phyloP scores from a whole-genome alignment of 352 stramenopile genomes.

The Pythium aristosporum region DNA sequence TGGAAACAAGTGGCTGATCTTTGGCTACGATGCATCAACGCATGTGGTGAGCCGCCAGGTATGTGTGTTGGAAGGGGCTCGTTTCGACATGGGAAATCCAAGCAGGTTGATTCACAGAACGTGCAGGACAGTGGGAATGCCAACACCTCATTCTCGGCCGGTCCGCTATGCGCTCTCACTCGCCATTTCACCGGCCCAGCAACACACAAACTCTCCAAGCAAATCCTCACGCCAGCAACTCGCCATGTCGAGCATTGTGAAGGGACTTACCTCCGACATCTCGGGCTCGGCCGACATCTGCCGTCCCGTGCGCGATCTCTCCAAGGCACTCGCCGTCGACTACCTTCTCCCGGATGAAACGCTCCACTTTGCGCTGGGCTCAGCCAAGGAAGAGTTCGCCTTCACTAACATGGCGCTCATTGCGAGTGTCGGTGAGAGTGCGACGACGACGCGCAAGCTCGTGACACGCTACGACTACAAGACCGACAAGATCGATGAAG shows the following conservation, averaged over 20 bases:
- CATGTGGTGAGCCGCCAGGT: too few species aligned
- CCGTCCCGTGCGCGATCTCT: constrained; percentile 37
- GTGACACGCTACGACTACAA: constrained; percentile 48
- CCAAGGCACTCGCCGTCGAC: constrained; percentile 35
- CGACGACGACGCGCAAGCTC: constrained; percentile 52
- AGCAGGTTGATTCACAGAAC: too few species aligned
- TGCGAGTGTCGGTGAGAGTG: constrained; percentile 34
- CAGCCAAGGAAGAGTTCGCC: constrained; percentile 56
- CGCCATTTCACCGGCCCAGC: neutral
- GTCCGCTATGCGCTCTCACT: neutral
- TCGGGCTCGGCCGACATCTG: constrained; percentile 26
- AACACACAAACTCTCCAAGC: neutral
- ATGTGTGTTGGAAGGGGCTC: too few species aligned
- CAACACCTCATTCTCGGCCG: neutral
- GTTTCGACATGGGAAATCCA: too few species aligned
- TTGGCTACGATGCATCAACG: too few species aligned
- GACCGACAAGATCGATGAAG: constrained; percentile 26
- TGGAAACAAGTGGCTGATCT: too few species aligned
- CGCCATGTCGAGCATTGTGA: constrained; percentile 2
- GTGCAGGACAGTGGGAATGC: too few species aligned
- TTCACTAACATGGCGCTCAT: constrained; percentile 70
- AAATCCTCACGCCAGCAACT: neutral
- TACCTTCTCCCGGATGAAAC: constrained; percentile 59
- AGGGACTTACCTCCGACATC: constrained; percentile 22
- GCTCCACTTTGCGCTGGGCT: constrained; percentile 52